A percentile compares a stretch with the other conserved stretches of the same genome.
Evolutionary conservation across 2,329 filamentous ascomycete genomes (phyloP).

Genomic region (Colletotrichum liriopes): DNA sequence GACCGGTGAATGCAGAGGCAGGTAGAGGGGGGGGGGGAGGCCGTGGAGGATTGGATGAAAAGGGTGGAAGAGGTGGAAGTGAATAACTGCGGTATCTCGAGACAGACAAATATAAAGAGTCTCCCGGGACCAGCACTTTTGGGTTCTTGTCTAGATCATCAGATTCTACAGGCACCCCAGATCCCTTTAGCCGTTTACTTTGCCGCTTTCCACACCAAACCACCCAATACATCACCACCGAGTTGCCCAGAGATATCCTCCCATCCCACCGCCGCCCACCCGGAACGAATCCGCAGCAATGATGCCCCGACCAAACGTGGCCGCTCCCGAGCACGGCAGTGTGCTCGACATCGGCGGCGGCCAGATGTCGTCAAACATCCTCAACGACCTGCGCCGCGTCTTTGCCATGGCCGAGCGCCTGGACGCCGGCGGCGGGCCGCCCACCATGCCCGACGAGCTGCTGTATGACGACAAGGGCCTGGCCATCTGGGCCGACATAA

Average conservation of each 20-base stretch:
- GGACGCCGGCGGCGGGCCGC: conserved; percentile 46
- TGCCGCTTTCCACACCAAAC: neutral
- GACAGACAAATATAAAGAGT: neutral
- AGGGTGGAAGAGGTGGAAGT: neutral
- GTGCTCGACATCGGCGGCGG: conserved; percentile 59
- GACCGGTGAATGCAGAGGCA: neutral
- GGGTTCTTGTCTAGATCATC: neutral
- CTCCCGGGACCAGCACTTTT: neutral
- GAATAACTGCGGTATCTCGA: neutral
- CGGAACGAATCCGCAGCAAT: neutral
- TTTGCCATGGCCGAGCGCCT: neutral
- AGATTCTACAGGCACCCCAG: neutral
- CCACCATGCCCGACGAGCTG: conserved; percentile 57
- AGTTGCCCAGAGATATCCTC: neutral
- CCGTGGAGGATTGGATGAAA: neutral
- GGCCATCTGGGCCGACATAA: conserved; percentile 59
- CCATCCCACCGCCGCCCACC: neutral
- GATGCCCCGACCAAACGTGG: neutral
- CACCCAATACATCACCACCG: neutral
- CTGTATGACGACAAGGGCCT: conserved; percentile 58
- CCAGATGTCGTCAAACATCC: conserved; percentile 50
- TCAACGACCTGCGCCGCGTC: conserved; percentile 46
- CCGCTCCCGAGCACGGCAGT: conserved; percentile 49
- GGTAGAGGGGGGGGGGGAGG: neutral
- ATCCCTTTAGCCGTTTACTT: neutral